Evolutionary conservation across 805 yeast genomes (phyloP).

Genomic region (Cyberlindnera mycetangii): DNA sequence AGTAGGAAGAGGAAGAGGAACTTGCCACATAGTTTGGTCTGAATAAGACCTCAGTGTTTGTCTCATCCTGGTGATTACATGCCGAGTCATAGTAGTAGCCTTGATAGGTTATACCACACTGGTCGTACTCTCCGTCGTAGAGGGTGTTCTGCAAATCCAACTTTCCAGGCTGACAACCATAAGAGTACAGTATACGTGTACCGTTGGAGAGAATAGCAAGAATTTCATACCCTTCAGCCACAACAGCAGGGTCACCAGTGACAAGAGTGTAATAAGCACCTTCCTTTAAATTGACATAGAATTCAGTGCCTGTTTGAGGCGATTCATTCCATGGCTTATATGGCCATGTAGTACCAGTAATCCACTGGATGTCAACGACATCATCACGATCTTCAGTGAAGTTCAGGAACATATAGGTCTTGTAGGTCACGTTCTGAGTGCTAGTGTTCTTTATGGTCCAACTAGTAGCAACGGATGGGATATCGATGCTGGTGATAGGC

Average conservation of each 20-base stretch:
- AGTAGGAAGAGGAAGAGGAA: too few relatives aligned
- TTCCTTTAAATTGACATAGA: slow-evolving; percentile 17
- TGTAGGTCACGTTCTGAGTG: slow-evolving; percentile 2
- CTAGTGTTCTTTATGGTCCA: slow-evolving; percentile 10
- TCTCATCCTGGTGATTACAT: slow-evolving; percentile 2
- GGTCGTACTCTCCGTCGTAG: too few relatives aligned
- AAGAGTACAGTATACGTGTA: too few relatives aligned
- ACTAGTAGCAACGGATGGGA: slow-evolving; percentile 2
- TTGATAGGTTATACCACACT: too few relatives aligned
- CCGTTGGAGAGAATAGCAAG: too few relatives aligned
- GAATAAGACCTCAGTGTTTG: background rate
- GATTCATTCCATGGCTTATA: background rate
- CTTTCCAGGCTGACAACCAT: too few relatives aligned
- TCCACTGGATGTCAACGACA: slow-evolving; percentile 17
- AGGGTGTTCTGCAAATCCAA: too few relatives aligned
- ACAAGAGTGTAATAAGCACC: slow-evolving; percentile 9
- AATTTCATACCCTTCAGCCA: too few relatives aligned
- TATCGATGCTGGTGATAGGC: slow-evolving; percentile 2
- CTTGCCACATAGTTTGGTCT: slow-evolving; percentile 6
- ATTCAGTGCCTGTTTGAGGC: slow-evolving; percentile 7
- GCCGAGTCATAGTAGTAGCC: background rate
- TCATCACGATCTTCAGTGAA: slow-evolving; percentile 17
- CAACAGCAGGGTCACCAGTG: too few relatives aligned
- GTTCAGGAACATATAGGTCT: slow-evolving; percentile 12
- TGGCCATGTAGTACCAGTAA: slow-evolving; percentile 5